Evolutionary conservation across 164 flowering plant species (phyloP).

Genomic region (Berberis thunbergii): DNA sequence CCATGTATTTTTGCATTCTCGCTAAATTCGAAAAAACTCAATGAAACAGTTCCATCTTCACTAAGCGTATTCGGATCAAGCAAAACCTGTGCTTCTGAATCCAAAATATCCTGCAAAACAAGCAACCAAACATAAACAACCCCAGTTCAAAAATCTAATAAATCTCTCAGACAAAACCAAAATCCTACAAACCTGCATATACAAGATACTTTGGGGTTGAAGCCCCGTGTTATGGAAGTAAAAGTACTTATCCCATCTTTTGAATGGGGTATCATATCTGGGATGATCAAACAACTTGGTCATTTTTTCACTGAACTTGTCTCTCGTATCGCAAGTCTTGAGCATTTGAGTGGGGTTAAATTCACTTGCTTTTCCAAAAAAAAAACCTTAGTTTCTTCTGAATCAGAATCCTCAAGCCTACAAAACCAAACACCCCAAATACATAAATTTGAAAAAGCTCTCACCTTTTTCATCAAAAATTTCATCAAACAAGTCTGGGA

Average conservation of each 20-base stretch:
- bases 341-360: constrained; percentile 58
- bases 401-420: constrained; percentile 96
- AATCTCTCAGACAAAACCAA: background rate
- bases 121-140: background rate
- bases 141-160: background rate
- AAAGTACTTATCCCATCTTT: constrained; percentile 67
- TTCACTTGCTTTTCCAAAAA: constrained; percentile 66
- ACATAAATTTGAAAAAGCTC: background rate
- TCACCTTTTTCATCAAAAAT: background rate
- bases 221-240: constrained; percentile 93
- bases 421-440: background rate
- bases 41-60: constrained; percentile 89
- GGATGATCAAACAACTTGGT: constrained; percentile 73
- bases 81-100: constrained; percentile 71
- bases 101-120: constrained; percentile 60
- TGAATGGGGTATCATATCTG: constrained; percentile 63
- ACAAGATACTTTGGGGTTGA: constrained; percentile 88
- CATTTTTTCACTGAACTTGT: constrained; percentile 57
- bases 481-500: background rate
- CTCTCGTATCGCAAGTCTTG: constrained; percentile 57
- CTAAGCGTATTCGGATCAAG: constrained; percentile 92
- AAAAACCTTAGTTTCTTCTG: constrained; percentile 81
- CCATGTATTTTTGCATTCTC: constrained; percentile 87
- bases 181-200: constrained; percentile 55
- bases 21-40: constrained; percentile 44